Evolutionary conservation across 192 early-diverging fungal species (phyloP).

Genomic region (Glomus cerebriforme): DNA sequence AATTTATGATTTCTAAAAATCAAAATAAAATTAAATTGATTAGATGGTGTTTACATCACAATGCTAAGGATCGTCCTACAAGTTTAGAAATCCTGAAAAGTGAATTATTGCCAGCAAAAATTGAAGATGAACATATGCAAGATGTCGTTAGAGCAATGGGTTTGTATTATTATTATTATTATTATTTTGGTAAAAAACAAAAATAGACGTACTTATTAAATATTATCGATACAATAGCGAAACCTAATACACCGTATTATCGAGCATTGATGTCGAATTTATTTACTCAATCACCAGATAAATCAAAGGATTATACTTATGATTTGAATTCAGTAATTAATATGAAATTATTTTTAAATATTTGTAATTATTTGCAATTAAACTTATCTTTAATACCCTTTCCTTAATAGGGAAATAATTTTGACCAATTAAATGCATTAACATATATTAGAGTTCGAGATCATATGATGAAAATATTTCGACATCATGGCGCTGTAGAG

Average conservation of each 20-base stretch:
- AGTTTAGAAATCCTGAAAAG: constrained; percentile 82
- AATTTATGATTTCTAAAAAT: constrained; percentile 65
- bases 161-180: neutral
- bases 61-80: constrained; percentile 75
- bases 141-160: constrained; percentile 89
- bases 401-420: constrained; percentile 36
- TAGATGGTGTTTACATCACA: constrained; percentile 67
- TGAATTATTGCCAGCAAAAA: constrained; percentile 75
- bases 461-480: constrained; percentile 77
- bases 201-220: neutral
- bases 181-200: no score
- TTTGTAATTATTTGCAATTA: no score
- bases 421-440: constrained; percentile 64
- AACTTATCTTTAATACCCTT: neutral
- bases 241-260: constrained; percentile 87
- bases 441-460: constrained; percentile 71
- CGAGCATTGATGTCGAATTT: constrained; percentile 76
- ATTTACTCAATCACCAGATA: constrained; percentile 74
- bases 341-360: neutral
- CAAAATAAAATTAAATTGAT: constrained; percentile 75
- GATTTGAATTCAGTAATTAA: constrained; percentile 65
- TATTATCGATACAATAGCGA: constrained; percentile 46
- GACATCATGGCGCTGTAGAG: constrained; percentile 83
- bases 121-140: constrained; percentile 88
- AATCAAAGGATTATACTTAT: constrained; percentile 88